These are phyloP conservation scores for Pogostemon cablin DNA, from an alignment of 257 asterid species.

Conservation along the genomic window DNA sequence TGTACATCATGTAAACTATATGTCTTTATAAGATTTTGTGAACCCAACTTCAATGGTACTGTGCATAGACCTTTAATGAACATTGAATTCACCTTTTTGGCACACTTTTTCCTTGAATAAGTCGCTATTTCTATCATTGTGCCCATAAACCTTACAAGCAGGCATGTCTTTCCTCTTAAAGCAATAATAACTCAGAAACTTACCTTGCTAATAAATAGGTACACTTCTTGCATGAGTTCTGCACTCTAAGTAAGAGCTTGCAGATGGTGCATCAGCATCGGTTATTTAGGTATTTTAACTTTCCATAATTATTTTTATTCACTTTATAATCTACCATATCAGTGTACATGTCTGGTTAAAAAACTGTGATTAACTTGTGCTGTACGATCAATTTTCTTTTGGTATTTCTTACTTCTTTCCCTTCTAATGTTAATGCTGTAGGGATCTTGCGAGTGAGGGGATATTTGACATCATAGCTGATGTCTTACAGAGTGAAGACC, in stretches of 20 bases:
- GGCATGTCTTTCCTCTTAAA: conserved; percentile 17
- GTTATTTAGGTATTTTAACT: conserved; percentile 64
- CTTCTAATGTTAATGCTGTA: conserved; percentile 41
- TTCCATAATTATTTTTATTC: neutral
- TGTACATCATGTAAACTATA: neutral
- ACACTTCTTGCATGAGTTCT: conserved; percentile 87
- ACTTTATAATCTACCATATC: neutral
- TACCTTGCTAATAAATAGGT: conserved; percentile 50
- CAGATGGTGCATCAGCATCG: conserved; percentile 93
- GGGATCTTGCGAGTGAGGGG: conserved; percentile 95
- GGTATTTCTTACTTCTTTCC: neutral
- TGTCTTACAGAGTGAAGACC: conserved; percentile 76
- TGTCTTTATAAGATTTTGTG: neutral
- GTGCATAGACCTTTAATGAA: neutral
- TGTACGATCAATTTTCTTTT: conserved; percentile 11
- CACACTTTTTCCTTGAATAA: neutral
- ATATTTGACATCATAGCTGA: conserved; percentile 79
- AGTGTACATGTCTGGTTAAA: conserved; percentile 22
- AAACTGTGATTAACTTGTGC: conserved; percentile 12
- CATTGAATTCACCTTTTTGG: conserved; percentile 6
- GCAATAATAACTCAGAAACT: conserved; percentile 8
- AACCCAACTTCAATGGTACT: no score
- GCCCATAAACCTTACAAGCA: conserved; percentile 17
- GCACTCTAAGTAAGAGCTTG: conserved; percentile 90
- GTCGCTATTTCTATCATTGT: conserved; percentile 14